Conservation (phyloP, 768 basidiomycete genomes). For the Kwoniella mangroviensis region DNA sequence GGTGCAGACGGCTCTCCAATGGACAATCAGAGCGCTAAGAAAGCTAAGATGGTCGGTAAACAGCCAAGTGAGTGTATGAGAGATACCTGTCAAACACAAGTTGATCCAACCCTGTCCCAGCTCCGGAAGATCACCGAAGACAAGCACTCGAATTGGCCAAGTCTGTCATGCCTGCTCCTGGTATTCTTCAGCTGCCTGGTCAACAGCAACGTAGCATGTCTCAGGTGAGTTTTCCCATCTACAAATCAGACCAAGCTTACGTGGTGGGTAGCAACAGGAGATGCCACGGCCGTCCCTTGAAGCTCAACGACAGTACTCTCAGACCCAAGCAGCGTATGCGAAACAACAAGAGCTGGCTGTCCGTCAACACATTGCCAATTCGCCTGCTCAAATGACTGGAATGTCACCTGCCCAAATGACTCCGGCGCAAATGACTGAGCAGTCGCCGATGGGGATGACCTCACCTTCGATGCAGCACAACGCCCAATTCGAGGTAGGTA, state of each 20-base stretch:
- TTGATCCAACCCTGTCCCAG: constrained; percentile 2
- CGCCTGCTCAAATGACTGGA: constrained; percentile 23
- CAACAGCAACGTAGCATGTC: constrained; percentile 23
- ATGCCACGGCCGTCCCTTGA: constrained; percentile 21
- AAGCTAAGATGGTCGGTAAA: constrained; percentile 27
- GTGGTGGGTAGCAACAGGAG: constrained; percentile 1
- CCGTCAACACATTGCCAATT: constrained; percentile 21
- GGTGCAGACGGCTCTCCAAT: constrained; percentile 19
- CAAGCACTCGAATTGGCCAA: constrained; percentile 37
- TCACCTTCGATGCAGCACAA: constrained; percentile 9
- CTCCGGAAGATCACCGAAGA: constrained; percentile 36
- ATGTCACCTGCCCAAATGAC: constrained; percentile 37
- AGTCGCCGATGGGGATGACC: constrained; percentile 22
- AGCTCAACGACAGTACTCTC: constrained; percentile 34
- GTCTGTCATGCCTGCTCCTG: constrained; percentile 15
- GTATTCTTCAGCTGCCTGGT: constrained; percentile 9
- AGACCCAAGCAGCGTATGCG: constrained; percentile 30
- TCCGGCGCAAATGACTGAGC: constrained; percentile 29
- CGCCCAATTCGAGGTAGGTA: constrained; percentile 4
- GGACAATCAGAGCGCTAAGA: constrained; percentile 15
- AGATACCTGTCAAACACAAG: background rate
- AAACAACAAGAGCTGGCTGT: constrained; percentile 18
- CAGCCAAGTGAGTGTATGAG: constrained; percentile 28
- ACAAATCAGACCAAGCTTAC: background rate
- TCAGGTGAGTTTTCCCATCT: constrained; percentile 17